Conservation (phyloP, 2,329 filamentous ascomycete genomes). For the Fusarium succisae region DNA sequence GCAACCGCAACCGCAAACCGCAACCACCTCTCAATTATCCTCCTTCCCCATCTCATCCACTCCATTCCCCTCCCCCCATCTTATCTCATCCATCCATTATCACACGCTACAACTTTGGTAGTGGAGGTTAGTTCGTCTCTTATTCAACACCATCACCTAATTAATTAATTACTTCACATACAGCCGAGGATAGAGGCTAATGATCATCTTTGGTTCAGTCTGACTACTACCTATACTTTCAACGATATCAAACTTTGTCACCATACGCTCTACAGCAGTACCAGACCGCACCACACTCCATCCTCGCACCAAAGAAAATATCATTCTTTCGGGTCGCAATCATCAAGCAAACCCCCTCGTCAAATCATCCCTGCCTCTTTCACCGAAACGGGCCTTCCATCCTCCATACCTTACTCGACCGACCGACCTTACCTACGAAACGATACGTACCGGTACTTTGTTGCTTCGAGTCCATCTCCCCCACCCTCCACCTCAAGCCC, state of each 20-base stretch:
- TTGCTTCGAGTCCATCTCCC: constrained; percentile 20
- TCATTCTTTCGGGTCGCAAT: constrained; percentile 27
- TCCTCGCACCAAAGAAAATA: not conserved
- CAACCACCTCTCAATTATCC: constrained; percentile 29
- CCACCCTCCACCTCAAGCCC: constrained; percentile 25
- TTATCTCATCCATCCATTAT: constrained; percentile 25
- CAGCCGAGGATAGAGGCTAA: constrained; percentile 12
- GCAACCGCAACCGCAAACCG: constrained; percentile 30
- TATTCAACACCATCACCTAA: constrained; percentile 26
- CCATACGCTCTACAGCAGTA: not conserved
- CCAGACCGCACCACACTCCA: not conserved
- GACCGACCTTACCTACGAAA: constrained; percentile 5
- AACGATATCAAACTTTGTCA: not conserved
- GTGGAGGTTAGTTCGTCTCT: constrained; percentile 8
- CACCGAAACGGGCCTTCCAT: constrained; percentile 39
- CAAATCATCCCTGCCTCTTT: constrained; percentile 43
- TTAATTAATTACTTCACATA: not conserved
- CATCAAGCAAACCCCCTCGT: constrained; percentile 19
- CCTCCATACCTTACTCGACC: not conserved
- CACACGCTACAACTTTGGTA: constrained; percentile 9
- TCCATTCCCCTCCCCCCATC: constrained; percentile 11
- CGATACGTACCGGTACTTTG: constrained; percentile 21
- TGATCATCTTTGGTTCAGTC: not conserved
- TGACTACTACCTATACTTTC: not conserved
- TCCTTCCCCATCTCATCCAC: constrained; percentile 26